A percentile compares a stretch with the other conserved stretches of the same genome.
These are phyloP conservation scores for Lepidium africanum DNA, from an alignment of 345 rosid genomes.

Conservation along the genomic window DNA sequence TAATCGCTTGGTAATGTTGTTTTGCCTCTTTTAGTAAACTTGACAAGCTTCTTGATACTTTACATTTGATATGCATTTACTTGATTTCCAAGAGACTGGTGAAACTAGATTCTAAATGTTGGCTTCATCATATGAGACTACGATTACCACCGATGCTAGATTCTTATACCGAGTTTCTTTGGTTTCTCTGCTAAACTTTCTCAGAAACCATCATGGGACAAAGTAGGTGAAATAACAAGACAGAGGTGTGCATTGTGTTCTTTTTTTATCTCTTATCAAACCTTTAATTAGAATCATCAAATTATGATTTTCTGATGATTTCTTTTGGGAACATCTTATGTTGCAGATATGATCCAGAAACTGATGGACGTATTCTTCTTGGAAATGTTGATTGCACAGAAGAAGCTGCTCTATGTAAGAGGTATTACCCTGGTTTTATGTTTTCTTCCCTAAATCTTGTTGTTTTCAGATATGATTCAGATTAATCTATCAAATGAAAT, in stretches of 20 bases:
- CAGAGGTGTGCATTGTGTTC: constrained; percentile 43
- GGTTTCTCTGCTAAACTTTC: neutral
- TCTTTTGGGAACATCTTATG: constrained; percentile 1
- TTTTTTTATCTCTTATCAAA: neutral
- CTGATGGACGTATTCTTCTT: constrained; percentile 72
- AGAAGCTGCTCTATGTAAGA: constrained; percentile 64
- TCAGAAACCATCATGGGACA: constrained; percentile 98
- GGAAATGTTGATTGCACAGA: constrained; percentile 81
- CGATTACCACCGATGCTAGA: too few relatives aligned
- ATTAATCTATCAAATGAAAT: neutral
- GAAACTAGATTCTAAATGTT: neutral
- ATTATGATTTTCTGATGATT: neutral
- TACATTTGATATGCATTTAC: neutral
- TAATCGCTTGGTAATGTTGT: constrained; percentile 65
- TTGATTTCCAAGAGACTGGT: neutral
- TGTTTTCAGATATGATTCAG: neutral
- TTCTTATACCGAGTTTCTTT: too few relatives aligned
- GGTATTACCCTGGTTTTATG: constrained; percentile 36
- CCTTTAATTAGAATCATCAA: neutral
- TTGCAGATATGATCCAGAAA: constrained; percentile 76
- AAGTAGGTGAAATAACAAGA: constrained; percentile 64
- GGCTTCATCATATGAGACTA: neutral
- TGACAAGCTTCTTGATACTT: neutral
- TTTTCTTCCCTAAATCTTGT: constrained; percentile 3
- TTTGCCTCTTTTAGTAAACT: neutral